Percentiles rank a stretch among this genome's conserved stretches.
phyloP scores from a whole-genome alignment of 2,329 filamentous ascomycete species.

The Neurospora sp. region DNA sequence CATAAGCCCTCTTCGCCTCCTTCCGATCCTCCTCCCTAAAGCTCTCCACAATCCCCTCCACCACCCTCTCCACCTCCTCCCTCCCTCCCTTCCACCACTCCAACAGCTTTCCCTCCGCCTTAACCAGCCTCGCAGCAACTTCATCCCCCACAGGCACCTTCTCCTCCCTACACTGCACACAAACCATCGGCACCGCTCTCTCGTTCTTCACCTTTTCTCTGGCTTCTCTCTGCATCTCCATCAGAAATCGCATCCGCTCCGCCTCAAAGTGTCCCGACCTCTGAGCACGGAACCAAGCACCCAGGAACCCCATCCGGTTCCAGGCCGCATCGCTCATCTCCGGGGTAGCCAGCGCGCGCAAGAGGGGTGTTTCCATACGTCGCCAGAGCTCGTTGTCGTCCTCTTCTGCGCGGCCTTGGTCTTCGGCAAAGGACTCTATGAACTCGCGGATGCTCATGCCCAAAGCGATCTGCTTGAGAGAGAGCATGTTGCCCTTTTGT shows the following conservation, averaged over 20 bases:
- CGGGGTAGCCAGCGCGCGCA: not conserved
- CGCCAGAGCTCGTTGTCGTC: not conserved
- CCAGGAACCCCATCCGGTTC: not conserved
- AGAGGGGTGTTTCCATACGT: not conserved
- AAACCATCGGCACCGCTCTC: not conserved
- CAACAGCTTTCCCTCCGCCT: not conserved
- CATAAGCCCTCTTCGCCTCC: not conserved
- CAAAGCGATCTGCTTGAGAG: not conserved
- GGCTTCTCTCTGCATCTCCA: not conserved
- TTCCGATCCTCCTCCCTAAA: not conserved
- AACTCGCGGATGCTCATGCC: not conserved
- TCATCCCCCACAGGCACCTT: not conserved
- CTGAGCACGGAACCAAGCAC: not conserved
- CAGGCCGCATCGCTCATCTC: not conserved
- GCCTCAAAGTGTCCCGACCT: not conserved
- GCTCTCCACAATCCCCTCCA: not conserved
- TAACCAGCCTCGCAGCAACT: not conserved
- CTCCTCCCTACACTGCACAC: not conserved
- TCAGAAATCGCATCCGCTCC: not conserved
- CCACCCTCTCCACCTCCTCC: not conserved
- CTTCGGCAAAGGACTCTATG: not conserved
- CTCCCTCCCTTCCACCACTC: not conserved
- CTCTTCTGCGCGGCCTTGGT: not conserved
- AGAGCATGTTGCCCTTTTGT: not conserved
- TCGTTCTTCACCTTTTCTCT: not conserved